Percentiles rank a stretch among this genome's conserved stretches.
phyloP scores from a whole-genome alignment of 176 grass and related monocot species.

The maize (Zea mays) region DNA sequence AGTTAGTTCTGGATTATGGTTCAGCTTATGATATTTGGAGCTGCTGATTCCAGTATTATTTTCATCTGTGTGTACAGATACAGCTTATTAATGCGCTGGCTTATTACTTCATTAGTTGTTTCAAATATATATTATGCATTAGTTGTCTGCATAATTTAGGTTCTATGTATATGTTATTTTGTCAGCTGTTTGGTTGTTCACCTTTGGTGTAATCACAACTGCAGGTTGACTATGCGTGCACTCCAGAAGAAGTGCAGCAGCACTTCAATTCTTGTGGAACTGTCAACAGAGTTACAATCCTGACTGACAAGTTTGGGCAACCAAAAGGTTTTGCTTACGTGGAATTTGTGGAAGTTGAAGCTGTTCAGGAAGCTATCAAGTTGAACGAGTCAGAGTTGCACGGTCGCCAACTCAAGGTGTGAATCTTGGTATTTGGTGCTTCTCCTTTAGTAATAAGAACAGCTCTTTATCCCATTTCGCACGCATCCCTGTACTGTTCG shows the following conservation, averaged over 20 bases:
- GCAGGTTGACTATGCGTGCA: conserved; percentile 85
- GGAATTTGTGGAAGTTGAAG: conserved; percentile 77
- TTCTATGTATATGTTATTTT: not conserved
- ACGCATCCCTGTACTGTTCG: not conserved
- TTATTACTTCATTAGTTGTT: not conserved
- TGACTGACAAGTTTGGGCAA: conserved; percentile 81
- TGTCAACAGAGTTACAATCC: conserved; percentile 78
- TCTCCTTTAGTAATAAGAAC: not conserved
- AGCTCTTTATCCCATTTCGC: not conserved
- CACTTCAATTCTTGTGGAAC: conserved; percentile 88
- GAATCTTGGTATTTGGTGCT: not conserved
- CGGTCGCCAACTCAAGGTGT: conserved; percentile 68
- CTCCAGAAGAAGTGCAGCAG: conserved; percentile 85
- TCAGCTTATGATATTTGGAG: not conserved
- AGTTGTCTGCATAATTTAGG: not conserved
- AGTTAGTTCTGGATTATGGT: not conserved
- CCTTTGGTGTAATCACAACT: conserved; percentile 5
- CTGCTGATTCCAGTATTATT: not conserved
- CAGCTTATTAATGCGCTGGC: not conserved
- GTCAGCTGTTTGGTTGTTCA: conserved; percentile 2
- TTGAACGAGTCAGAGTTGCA: conserved; percentile 74
- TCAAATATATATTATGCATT: conserved; percentile 1
- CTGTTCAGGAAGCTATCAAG: conserved; percentile 71
- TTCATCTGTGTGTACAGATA: not conserved
- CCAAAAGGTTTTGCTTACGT: conserved; percentile 88